A percentile compares a stretch with the other conserved stretches of the same genome.
Conservation (phyloP, 2,329 filamentous ascomycete genomes). For the Colletotrichum plurivorum region DNA sequence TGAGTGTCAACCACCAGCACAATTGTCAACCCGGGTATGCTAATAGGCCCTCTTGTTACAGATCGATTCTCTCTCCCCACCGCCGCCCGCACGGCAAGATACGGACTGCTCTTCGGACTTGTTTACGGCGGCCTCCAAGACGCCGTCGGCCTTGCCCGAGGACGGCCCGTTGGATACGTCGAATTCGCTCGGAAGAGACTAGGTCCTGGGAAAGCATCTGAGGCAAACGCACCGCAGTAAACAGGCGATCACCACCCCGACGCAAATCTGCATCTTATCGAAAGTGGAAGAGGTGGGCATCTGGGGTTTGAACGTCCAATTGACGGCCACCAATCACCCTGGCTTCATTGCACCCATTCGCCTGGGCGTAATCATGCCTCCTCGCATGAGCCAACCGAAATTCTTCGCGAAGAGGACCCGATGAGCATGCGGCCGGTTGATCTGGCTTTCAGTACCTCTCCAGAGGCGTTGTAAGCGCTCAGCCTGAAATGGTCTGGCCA, state of each 20-base stretch:
- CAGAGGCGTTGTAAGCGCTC: no score
- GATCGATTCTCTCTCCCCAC: constrained; percentile 85
- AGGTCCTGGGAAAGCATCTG: constrained; percentile 2
- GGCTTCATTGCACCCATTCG: no score
- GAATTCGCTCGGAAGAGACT: constrained; percentile 71
- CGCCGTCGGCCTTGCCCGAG: constrained; percentile 75
- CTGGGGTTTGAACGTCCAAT: no score
- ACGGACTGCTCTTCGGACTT: constrained; percentile 84
- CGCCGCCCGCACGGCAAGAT: constrained; percentile 82
- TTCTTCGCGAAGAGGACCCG: no score
- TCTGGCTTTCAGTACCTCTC: no score
- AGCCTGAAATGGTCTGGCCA: no score
- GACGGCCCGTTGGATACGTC: constrained; percentile 81
- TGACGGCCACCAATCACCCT: no score
- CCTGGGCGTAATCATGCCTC: no score
- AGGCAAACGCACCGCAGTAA: not conserved
- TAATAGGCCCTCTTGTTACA: constrained; percentile 49
- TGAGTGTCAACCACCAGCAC: constrained; percentile 59
- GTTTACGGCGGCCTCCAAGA: constrained; percentile 88
- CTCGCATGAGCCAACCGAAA: no score
- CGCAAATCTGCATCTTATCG: not conserved
- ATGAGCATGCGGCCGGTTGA: no score
- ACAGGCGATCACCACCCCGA: not conserved
- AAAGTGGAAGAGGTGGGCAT: no score
- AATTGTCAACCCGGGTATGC: not conserved